Percentiles rank a stretch among this genome's conserved stretches.
phyloP scores from a whole-genome alignment of 2,329 filamentous ascomycete genomes.

The Didymella arachidicola region DNA sequence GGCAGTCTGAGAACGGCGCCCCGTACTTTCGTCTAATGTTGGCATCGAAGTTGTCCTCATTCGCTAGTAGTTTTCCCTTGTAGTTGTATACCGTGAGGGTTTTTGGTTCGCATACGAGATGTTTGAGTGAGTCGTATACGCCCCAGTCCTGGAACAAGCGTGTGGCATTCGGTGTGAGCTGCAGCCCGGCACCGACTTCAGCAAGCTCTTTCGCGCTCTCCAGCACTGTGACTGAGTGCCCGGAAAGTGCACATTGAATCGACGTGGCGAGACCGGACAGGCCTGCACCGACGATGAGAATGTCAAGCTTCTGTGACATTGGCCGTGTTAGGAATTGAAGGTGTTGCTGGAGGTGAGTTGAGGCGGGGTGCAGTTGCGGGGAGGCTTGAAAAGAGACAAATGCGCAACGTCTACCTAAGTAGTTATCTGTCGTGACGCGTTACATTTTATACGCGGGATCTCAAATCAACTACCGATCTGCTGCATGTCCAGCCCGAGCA shows the following conservation, averaged over 20 bases:
- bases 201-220: constrained; percentile 54
- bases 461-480: constrained; percentile 23
- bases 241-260: constrained; percentile 53
- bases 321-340: neutral
- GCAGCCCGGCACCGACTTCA: constrained; percentile 52
- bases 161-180: constrained; percentile 53
- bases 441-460: constrained; percentile 12
- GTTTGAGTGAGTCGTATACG: constrained; percentile 55
- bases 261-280: constrained; percentile 55
- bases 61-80: constrained; percentile 57
- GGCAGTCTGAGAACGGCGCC: constrained; percentile 67
- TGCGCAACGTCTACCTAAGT: neutral
- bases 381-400: constrained; percentile 1
- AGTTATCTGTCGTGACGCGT: constrained; percentile 9
- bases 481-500: constrained; percentile 6
- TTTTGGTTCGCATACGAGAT: constrained; percentile 54
- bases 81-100: constrained; percentile 63
- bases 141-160: constrained; percentile 61
- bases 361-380: constrained; percentile 1
- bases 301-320: constrained; percentile 32
- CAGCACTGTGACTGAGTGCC: constrained; percentile 53
- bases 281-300: constrained; percentile 50
- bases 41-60: constrained; percentile 61
- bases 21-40: constrained; percentile 64
- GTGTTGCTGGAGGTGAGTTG: neutral